Evolutionary conservation across 352 stramenopile species (phyloP).

Genomic region (Phytopythium vexans): DNA sequence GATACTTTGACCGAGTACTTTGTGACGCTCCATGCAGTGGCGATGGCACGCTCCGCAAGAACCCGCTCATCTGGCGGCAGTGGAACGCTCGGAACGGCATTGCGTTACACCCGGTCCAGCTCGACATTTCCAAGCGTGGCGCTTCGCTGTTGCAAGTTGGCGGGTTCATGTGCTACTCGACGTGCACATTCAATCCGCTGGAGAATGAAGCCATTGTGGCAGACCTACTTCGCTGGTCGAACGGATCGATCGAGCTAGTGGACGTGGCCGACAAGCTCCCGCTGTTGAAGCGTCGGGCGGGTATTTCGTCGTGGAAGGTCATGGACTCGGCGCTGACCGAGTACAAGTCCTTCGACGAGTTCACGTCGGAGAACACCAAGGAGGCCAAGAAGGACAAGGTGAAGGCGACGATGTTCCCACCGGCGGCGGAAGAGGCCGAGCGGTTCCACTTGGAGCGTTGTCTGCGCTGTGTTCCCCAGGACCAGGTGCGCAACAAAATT

Average conservation of each 20-base stretch:
- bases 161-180: constrained; percentile 95
- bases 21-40: constrained; percentile 98
- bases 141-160: constrained; percentile 90
- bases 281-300: constrained; percentile 82
- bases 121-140: constrained; percentile 94
- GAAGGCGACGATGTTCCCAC: constrained; percentile 88
- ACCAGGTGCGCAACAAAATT: constrained; percentile 62
- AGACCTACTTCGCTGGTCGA: constrained; percentile 90
- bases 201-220: constrained; percentile 99
- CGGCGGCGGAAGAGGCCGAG: constrained; percentile 66
- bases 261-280: constrained; percentile 80
- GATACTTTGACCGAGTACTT: constrained; percentile 98
- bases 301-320: constrained; percentile 93
- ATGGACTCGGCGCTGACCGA: constrained; percentile 83
- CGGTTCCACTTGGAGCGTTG: constrained; percentile 91
- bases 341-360: constrained; percentile 74
- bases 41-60: constrained; percentile 99
- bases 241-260: constrained; percentile 90
- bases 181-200: constrained; percentile 98
- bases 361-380: constrained; percentile 46
- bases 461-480: constrained; percentile 96
- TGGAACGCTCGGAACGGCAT: constrained; percentile 93
- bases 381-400: constrained; percentile 81
- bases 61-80: constrained; percentile 93
- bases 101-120: constrained; percentile 93